A percentile compares a stretch with the other conserved stretches of the same genome.
Conservation (phyloP, 2,329 filamentous ascomycete species). For the Fusarium redolens region DNA sequence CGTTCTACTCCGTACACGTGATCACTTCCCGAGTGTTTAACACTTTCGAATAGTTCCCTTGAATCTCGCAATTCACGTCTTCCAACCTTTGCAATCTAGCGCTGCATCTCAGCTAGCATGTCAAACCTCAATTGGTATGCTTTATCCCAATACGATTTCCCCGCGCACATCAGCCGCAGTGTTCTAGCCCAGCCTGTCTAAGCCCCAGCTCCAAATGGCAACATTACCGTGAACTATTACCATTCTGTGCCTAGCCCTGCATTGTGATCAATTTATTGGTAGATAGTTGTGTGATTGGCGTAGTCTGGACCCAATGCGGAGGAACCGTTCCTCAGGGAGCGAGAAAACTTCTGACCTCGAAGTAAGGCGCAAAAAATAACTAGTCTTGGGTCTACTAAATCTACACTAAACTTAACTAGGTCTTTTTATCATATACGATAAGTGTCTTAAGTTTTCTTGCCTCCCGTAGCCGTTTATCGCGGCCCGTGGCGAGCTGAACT, state of each 20-base stretch:
- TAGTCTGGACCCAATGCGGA: neutral
- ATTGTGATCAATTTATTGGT: neutral
- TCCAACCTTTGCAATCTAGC: neutral
- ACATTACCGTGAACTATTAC: neutral
- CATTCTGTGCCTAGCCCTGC: neutral
- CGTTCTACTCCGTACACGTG: neutral
- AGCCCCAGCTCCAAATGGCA: neutral
- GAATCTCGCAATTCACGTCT: neutral
- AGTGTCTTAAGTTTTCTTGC: too few species aligned
- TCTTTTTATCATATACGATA: too few species aligned
- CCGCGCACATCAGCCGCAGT: neutral
- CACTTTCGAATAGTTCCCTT: accelerated
- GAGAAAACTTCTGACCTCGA: too few species aligned
- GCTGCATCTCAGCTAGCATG: neutral
- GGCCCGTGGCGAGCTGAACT: constrained; percentile 3
- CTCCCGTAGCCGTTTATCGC: neutral
- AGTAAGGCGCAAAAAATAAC: too few species aligned
- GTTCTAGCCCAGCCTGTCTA: neutral
- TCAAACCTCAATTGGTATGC: neutral
- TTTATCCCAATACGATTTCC: neutral
- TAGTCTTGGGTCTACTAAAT: too few species aligned
- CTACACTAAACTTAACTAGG: too few species aligned
- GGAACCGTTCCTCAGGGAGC: neutral
- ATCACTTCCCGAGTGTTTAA: neutral
- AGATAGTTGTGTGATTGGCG: neutral